These are phyloP conservation scores for Yamagishiella unicocca DNA, from an alignment of 139 green algal genomes.

Conservation along the genomic window DNA sequence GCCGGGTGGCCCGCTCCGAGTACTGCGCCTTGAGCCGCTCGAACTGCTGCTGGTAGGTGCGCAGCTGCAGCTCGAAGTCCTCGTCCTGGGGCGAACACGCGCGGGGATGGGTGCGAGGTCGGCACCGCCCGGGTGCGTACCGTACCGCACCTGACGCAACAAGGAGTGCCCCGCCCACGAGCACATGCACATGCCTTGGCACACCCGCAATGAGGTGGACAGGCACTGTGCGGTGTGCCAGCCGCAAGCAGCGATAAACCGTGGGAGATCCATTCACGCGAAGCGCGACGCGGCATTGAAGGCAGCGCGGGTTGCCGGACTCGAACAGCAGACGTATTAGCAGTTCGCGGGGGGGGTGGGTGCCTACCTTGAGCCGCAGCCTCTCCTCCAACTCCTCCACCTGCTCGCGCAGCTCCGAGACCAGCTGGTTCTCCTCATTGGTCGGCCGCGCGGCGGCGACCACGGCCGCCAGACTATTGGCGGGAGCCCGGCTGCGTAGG, in stretches of 20 bases:
- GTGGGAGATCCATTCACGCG: too few relatives aligned
- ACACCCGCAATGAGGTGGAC: too few relatives aligned
- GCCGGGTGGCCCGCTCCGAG: constrained; percentile 49
- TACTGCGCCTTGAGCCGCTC: constrained; percentile 66
- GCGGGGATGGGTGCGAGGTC: background rate
- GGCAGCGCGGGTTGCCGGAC: too few relatives aligned
- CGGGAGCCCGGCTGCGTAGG: constrained; percentile 41
- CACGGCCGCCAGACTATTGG: constrained; percentile 66
- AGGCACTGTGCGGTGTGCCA: too few relatives aligned
- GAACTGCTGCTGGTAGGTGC: constrained; percentile 67
- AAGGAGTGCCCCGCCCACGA: too few relatives aligned
- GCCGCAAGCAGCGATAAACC: too few relatives aligned
- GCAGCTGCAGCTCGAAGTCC: constrained; percentile 65
- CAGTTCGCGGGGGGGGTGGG: too few relatives aligned
- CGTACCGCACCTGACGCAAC: too few relatives aligned
- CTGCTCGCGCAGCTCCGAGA: constrained; percentile 53
- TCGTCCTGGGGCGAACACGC: constrained; percentile 54
- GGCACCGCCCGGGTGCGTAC: too few relatives aligned
- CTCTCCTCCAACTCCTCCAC: constrained; percentile 54
- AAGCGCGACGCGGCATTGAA: too few relatives aligned
- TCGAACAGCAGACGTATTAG: background rate
- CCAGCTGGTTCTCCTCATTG: constrained; percentile 49
- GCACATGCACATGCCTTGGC: too few relatives aligned
- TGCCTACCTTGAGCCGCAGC: constrained; percentile 62
- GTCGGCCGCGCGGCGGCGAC: constrained; percentile 62